These are phyloP conservation scores for Solanum clarkiae DNA, from an alignment of 257 asterid genomes.

Conservation along the genomic window DNA sequence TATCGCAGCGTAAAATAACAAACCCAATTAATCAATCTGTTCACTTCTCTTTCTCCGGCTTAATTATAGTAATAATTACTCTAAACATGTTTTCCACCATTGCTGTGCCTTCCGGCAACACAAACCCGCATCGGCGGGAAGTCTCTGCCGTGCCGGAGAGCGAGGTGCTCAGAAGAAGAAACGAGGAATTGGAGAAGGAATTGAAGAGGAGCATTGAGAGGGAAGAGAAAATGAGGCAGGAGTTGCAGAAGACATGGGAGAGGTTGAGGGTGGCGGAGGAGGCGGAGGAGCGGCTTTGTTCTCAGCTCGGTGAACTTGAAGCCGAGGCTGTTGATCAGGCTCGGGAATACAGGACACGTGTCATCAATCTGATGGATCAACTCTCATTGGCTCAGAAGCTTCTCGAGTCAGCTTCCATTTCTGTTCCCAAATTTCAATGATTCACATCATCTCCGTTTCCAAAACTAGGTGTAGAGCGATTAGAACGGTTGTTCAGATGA, in stretches of 20 bases:
- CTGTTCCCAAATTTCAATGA: constrained; percentile 5
- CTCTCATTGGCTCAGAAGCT: constrained; percentile 30
- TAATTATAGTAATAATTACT: not conserved
- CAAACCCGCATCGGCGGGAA: not conserved
- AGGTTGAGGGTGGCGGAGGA: constrained; percentile 76
- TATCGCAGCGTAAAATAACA: not conserved
- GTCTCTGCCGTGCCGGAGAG: not conserved
- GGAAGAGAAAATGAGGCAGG: constrained; percentile 44
- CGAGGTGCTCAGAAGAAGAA: constrained; percentile 41
- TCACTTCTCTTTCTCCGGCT: not conserved
- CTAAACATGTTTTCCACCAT: constrained; percentile 36
- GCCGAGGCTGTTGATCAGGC: constrained; percentile 73
- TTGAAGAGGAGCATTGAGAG: constrained; percentile 42
- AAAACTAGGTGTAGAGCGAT: not conserved
- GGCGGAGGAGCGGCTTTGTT: constrained; percentile 81
- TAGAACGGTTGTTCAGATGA: not conserved
- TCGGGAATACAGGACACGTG: constrained; percentile 33
- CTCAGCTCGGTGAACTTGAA: constrained; percentile 75
- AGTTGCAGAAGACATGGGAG: constrained; percentile 19
- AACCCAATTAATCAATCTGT: not conserved
- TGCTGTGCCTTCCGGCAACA: constrained; percentile 9
- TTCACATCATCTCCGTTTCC: too few relatives aligned
- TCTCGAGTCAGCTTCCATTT: constrained; percentile 13
- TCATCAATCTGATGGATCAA: constrained; percentile 36
- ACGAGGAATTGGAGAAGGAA: constrained; percentile 62